A percentile compares a stretch with the other conserved stretches of the same genome.
phyloP scores from a whole-genome alignment of 257 asterid species.

The Solanum virginianum region DNA sequence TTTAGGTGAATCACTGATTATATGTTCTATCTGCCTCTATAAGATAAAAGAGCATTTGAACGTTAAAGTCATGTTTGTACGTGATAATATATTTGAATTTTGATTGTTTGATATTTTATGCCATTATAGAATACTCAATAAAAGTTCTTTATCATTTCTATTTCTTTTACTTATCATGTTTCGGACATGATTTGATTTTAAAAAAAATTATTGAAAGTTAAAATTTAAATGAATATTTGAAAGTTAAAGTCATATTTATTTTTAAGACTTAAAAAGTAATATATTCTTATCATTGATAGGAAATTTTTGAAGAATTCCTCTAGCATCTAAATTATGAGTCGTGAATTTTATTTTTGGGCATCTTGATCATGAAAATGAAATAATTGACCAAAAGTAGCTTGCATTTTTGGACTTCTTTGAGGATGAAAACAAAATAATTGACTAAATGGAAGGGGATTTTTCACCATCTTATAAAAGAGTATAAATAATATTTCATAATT shows the following conservation, averaged over 20 bases:
- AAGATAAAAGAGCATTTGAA: neutral
- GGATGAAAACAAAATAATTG: neutral
- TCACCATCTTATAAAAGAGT: neutral
- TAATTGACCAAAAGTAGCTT: neutral
- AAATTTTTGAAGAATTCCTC: neutral
- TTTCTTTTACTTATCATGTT: neutral
- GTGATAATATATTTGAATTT: neutral
- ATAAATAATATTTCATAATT: neutral
- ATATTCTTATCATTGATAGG: neutral
- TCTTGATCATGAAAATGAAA: neutral
- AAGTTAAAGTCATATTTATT: neutral
- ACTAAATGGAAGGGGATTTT: neutral
- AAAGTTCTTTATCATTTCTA: neutral
- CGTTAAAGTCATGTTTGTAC: neutral
- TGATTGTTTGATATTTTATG: neutral
- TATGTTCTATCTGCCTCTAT: neutral
- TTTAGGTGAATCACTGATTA: neutral
- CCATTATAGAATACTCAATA: neutral
- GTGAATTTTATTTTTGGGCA: neutral
- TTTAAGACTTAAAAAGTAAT: neutral
- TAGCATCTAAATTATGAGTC: neutral
- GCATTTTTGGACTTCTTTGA: neutral
- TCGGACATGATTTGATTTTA: neutral
- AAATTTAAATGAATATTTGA: no score
- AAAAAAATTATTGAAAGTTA: neutral